Conservation (phyloP, 352 stramenopile genomes). For the Pythium graminicola region DNA sequence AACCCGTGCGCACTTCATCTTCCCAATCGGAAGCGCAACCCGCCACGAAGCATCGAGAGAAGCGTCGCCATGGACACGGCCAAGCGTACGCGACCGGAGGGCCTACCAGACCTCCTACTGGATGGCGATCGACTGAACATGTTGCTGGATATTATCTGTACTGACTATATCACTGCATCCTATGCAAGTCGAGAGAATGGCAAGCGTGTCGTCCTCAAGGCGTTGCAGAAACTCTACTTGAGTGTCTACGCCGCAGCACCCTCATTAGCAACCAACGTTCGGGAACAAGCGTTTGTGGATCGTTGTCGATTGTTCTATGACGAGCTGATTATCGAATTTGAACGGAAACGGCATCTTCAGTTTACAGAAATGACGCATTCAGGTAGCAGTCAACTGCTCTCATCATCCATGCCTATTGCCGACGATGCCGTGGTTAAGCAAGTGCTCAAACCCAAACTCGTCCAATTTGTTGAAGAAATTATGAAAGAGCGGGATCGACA, state of each 20-base stretch:
- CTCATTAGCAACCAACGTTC: constrained; percentile 18
- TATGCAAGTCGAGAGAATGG: constrained; percentile 82
- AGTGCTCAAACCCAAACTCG: constrained; percentile 67
- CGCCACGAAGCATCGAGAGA: constrained; percentile 3
- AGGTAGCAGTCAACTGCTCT: constrained; percentile 17
- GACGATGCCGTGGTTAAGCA: constrained; percentile 58
- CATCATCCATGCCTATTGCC: constrained; percentile 27
- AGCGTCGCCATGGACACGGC: constrained; percentile 1
- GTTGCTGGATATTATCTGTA: constrained; percentile 80
- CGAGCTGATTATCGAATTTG: constrained; percentile 48
- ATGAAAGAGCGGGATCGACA: constrained; percentile 56
- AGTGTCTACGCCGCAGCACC: constrained; percentile 45
- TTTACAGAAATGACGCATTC: constrained; percentile 13
- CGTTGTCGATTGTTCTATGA: constrained; percentile 50
- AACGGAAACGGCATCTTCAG: constrained; percentile 21
- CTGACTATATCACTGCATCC: constrained; percentile 80
- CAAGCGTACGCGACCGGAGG: constrained; percentile 10
- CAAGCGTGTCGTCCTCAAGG: constrained; percentile 68
- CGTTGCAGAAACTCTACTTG: constrained; percentile 74
- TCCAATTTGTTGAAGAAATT: constrained; percentile 71
- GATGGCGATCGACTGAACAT: constrained; percentile 76
- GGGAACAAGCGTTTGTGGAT: constrained; percentile 47
- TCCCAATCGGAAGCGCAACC: constrained; percentile 7
- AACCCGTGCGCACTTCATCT: constrained; percentile 17
- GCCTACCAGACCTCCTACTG: constrained; percentile 54